Conservation (phyloP, 2,329 filamentous ascomycete species). For the Trichoderma koningiopsis region DNA sequence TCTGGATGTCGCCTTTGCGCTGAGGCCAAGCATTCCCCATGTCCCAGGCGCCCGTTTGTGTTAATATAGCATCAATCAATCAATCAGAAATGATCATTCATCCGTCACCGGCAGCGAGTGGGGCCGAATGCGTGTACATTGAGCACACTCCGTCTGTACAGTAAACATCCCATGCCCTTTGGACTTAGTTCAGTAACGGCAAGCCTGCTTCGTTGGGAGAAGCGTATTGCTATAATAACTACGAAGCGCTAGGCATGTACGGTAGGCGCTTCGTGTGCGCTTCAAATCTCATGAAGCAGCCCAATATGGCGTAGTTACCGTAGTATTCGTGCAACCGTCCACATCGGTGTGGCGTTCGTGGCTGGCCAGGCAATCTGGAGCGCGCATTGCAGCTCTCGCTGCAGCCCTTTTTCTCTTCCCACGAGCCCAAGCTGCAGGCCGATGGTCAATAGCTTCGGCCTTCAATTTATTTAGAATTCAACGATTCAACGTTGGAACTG, state of each 20-base stretch:
- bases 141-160: constrained; percentile 8
- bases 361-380: background rate
- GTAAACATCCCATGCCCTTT: background rate
- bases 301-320: constrained; percentile 5
- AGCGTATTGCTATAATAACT: background rate
- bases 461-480: constrained; percentile 17
- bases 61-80: constrained; percentile 12
- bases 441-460: constrained; percentile 15
- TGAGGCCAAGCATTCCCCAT: background rate
- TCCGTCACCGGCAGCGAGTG: constrained; percentile 16
- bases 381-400: constrained; percentile 4
- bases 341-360: constrained; percentile 15
- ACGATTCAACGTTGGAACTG: background rate
- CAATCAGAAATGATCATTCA: constrained; percentile 15
- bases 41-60: constrained; percentile 13
- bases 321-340: background rate
- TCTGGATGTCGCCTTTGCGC: background rate
- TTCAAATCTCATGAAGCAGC: constrained; percentile 4
- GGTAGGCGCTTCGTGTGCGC: background rate
- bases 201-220: background rate
- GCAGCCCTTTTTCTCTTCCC: background rate
- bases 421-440: constrained; percentile 6
- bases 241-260: background rate
- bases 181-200: background rate
- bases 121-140: constrained; percentile 5